Evolutionary conservation across 208 protist genomes (phyloP).

Genomic region (Crithidia fasciculata): DNA sequence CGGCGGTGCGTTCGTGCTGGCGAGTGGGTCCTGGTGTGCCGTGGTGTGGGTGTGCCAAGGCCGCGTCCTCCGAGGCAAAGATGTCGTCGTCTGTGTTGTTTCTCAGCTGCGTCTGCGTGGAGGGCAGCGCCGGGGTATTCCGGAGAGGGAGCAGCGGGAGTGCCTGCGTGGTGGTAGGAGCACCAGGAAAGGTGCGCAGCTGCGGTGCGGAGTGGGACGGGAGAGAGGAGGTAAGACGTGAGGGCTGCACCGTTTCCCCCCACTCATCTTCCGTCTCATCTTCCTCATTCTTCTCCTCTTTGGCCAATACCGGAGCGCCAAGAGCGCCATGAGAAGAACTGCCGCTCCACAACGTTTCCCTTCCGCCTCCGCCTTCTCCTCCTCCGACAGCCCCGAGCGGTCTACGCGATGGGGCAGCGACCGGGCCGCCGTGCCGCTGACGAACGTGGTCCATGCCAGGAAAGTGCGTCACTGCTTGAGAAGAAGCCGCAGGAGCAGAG

Average conservation of each 20-base stretch:
- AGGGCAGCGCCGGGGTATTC: no score
- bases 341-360: no score
- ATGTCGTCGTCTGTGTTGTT: not conserved
- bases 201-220: not conserved
- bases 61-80: constrained; percentile 16
- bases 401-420: not conserved
- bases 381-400: not conserved
- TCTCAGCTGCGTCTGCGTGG: no score
- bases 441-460: constrained; percentile 17
- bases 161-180: not conserved
- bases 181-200: not conserved
- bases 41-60: not conserved
- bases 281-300: not conserved
- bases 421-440: constrained; percentile 14
- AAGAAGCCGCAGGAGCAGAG: not conserved
- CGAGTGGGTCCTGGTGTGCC: no score
- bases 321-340: not conserved
- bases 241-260: not conserved
- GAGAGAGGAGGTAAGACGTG: no score
- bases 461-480: not conserved
- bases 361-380: not conserved
- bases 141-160: no score
- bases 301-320: not conserved
- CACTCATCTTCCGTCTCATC: constrained; percentile 1
- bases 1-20: no score